Evolutionary conservation across 176 grass and related monocot genomes (phyloP), one percentile per base, ranked within the genome.

Genomic region (sorghum (Sorghum bicolor)): DNA sequence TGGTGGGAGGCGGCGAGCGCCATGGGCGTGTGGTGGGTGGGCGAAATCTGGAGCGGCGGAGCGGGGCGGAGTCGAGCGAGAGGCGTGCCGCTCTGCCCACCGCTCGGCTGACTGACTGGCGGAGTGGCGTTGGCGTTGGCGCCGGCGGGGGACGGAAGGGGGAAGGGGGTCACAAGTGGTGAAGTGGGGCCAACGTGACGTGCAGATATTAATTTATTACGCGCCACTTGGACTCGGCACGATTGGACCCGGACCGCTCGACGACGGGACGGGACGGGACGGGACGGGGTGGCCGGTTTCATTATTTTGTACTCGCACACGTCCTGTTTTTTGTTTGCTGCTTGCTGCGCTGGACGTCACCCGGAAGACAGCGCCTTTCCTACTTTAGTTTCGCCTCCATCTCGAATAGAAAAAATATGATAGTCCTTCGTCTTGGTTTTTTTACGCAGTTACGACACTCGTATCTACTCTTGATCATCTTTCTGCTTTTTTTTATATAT

Each of bases 1-100:
- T 34, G 47, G 47, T 57, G 34, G 75, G 67, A 67, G 82, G 70
- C 55, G 87, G 68, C 82, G 82, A 74, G 69, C 65, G 87, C 76
- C 87, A 89, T 89, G 87, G 75, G 44, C 3, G 5, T 4, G 36
- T 37, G 36, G 17, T 9, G 67, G 24, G 5, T 10, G 33, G 4
- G 45, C 34, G 45, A 6, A 24, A 58, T 58, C 53, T 58, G 53
- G 53, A 58, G 52, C 52, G 5, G 39, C n/a, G 32, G 32, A 4
- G 32, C 32, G 32, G 32, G 3, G 40, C 11, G 12, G 53, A 24
- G 17, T 0, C 8, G 43, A 6, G 34, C 34, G 34, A 6, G 34
- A 4, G 47, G 20, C 70, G 70, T 41, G 70, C 2, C 37, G 1
- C 39, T 28, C 69, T 44, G 69, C 40, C 38, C 17, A 4, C 36